phyloP scores from a whole-genome alignment of 345 rosid species.

The Gossypium stocksii region DNA sequence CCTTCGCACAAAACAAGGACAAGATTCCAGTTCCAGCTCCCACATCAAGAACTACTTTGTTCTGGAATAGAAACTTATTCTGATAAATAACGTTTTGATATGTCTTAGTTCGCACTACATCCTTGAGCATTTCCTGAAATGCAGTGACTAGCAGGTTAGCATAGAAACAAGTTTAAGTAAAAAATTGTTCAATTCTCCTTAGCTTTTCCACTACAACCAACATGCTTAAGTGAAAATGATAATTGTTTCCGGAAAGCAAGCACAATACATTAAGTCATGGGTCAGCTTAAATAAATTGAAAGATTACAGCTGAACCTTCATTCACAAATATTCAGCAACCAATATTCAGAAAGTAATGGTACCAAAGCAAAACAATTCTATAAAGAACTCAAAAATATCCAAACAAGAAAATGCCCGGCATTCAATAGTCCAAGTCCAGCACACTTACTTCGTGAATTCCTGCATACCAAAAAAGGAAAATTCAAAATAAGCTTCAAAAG shows the following conservation, averaged over 20 bases:
- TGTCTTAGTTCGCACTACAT: conserved; percentile 89
- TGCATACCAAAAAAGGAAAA: conserved; percentile 33
- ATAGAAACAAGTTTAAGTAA: not conserved
- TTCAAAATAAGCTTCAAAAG: not conserved
- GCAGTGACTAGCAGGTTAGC: not conserved
- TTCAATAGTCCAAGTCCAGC: conserved; percentile 21
- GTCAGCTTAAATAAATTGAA: not conserved
- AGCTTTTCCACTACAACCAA: not conserved
- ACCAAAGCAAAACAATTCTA: not conserved
- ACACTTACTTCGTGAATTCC: conserved; percentile 99
- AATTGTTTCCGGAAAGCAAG: not conserved
- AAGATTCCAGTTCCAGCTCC: conserved; percentile 99
- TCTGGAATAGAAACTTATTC: conserved; percentile 82
- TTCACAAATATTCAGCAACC: not conserved
- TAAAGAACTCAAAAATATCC: not conserved
- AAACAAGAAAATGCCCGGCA: not conserved
- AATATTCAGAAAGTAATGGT: not conserved
- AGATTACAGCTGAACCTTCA: not conserved
- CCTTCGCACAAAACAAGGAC: conserved; percentile 95
- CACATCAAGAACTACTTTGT: conserved; percentile 92
- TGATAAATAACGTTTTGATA: conserved; percentile 93
- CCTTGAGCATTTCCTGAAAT: conserved; percentile 97
- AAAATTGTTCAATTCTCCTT: not conserved
- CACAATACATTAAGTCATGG: not conserved
- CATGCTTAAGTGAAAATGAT: not conserved